phyloP scores from a whole-genome alignment of 2,329 filamentous ascomycete genomes.

The Colletotrichum scovillei region DNA sequence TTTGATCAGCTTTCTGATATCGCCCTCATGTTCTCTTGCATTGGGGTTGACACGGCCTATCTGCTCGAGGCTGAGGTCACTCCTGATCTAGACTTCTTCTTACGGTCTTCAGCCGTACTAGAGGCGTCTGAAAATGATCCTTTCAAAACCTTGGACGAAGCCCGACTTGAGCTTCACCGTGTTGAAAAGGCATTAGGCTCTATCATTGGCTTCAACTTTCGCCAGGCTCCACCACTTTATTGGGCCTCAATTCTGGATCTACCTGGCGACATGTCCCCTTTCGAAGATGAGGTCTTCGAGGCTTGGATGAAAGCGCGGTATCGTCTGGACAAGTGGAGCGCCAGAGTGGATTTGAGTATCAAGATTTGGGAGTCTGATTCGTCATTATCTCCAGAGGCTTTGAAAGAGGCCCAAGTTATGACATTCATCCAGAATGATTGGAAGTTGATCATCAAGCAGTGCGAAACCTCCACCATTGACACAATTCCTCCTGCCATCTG shows the following conservation, averaged over 20 bases:
- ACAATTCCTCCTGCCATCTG: neutral
- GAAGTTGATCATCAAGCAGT: neutral
- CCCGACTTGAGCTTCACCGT: neutral
- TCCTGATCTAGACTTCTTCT: conserved; percentile 1
- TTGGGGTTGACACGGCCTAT: conserved; percentile 37
- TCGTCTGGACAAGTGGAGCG: neutral
- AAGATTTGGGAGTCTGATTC: neutral
- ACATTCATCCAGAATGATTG: neutral
- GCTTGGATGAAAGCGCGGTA: neutral
- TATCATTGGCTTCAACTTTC: neutral
- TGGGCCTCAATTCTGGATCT: neutral
- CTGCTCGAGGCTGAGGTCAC: conserved; percentile 35
- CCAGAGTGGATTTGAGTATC: neutral
- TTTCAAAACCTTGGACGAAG: neutral
- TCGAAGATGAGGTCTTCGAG: neutral
- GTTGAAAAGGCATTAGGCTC: neutral
- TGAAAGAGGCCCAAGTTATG: neutral
- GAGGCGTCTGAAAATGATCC: neutral
- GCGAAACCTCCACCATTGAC: neutral
- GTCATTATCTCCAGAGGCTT: neutral
- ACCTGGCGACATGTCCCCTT: neutral
- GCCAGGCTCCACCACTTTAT: neutral
- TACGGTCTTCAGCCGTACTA: neutral
- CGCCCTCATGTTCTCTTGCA: conserved; percentile 37
- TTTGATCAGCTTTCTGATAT: conserved; percentile 35